Percentiles rank a stretch among this genome's conserved stretches.
phyloP scores from a whole-genome alignment of 805 yeast species.

The Candida schatavii region DNA sequence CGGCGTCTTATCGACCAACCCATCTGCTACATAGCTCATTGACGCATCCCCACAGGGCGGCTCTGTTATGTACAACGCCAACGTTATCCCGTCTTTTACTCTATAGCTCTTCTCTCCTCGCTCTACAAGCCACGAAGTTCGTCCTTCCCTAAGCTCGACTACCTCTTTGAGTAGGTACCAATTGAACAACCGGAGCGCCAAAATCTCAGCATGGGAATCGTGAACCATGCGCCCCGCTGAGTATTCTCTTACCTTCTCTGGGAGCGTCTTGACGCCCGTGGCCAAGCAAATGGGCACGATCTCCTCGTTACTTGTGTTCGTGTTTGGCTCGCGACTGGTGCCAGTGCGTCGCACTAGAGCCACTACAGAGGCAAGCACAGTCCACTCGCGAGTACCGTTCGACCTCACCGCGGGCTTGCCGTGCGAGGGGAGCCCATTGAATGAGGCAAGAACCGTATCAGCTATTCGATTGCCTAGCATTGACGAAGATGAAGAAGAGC shows the following conservation, averaged over 20 bases:
- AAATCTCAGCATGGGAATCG: slow-evolving; percentile 88
- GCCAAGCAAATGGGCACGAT: slow-evolving; percentile 48
- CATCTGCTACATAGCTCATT: slow-evolving; percentile 37
- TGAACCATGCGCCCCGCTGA: slow-evolving; percentile 67
- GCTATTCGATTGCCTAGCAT: slow-evolving; percentile 20
- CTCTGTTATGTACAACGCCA: slow-evolving; percentile 68
- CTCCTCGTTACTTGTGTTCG: too few species aligned
- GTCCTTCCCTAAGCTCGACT: slow-evolving; percentile 5
- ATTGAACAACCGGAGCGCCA: slow-evolving; percentile 72
- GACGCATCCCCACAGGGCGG: slow-evolving; percentile 93
- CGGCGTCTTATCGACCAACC: slow-evolving; percentile 8
- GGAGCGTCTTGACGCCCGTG: slow-evolving; percentile 82
- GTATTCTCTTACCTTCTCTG: slow-evolving; percentile 46
- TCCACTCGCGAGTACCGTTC: slow-evolving; percentile 75
- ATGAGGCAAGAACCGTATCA: slow-evolving; percentile 23
- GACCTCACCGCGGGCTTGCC: slow-evolving; percentile 64
- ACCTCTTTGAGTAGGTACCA: slow-evolving; percentile 33
- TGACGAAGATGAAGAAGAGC: too few species aligned
- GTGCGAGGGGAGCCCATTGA: slow-evolving; percentile 24
- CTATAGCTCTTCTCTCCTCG: slow-evolving; percentile 16
- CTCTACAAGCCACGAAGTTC: slow-evolving; percentile 11
- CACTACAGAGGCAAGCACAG: slow-evolving; percentile 75
- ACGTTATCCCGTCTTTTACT: slow-evolving; percentile 34
- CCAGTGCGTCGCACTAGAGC: too few species aligned
- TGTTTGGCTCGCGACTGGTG: too few species aligned